Evolutionary conservation across 2,329 filamentous ascomycete species (phyloP), one percentile per base, ranked within the genome.

Genomic region (Ambrosiella cleistominuta): DNA sequence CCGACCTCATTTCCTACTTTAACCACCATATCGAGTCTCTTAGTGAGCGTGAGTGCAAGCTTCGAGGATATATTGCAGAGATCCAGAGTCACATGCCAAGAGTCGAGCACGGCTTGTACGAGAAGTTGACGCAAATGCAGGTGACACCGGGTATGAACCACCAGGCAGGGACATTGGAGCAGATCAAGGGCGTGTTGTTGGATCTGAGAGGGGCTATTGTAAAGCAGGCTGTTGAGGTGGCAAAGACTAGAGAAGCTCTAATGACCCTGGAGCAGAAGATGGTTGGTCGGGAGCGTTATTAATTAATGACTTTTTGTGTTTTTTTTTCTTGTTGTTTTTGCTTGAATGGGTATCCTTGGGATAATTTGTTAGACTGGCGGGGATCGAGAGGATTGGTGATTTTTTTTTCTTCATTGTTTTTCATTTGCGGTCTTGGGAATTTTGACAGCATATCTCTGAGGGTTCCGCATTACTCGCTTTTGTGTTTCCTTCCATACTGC

Each of bases 1-100:
- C 72, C 60, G 71, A 73, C 54, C 68, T 73, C 39, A 73, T 73
- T 56, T 71, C 70, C 27, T 73, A 72, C 63, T 73, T 73, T 61
- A 73, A 73, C 66, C 69, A 70, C 57, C 66, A 72, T 59, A 71
- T 70, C 62, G 70, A 71, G 60, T 70, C 72, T 61, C 68, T 72
- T 45, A 69, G 72, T 56, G 70, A 69, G 59, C 72, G 73, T 62
- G 72, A 74, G 64, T 67, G 65, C 61, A 68, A 71, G 19, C 65
- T 74, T 38, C 70, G 73, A 57, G 70, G 72, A 57, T 74, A 74
- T 63, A 70, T 71, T n/a, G 67, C 65, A 54, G 72, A 73, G 63
- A 74, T 74, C 47, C 71, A 74, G 63, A 70, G 71, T 40, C 72
- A 74, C 63, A 73, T 74, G 72, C 72, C 72, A 2, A 71, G 72